phyloP scores from a whole-genome alignment of 441 rosid species.

The Bruguiera hainesii region DNA sequence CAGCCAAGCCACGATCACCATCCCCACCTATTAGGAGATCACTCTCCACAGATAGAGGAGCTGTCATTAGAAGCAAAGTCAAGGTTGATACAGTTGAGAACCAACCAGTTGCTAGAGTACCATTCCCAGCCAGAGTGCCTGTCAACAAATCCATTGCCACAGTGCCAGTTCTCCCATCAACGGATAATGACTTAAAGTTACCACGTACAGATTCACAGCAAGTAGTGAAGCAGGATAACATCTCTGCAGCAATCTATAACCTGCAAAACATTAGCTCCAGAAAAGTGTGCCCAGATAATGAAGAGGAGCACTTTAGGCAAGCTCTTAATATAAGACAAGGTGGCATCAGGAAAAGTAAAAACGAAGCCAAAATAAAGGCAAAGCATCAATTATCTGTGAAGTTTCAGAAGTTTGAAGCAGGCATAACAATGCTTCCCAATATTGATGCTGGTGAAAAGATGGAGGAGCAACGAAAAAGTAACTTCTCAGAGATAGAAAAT shows the following conservation, averaged over 20 bases:
- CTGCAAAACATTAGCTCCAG: constrained; percentile 52
- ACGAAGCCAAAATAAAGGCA: constrained; percentile 55
- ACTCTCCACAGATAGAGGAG: constrained; percentile 77
- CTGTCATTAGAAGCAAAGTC: constrained; percentile 48
- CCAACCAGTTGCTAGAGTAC: constrained; percentile 54
- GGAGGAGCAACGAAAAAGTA: constrained; percentile 52
- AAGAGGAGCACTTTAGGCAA: constrained; percentile 78
- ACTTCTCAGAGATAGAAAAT: constrained; percentile 72
- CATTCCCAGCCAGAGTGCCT: constrained; percentile 87
- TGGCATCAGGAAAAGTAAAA: constrained; percentile 61
- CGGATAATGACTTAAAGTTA: constrained; percentile 37
- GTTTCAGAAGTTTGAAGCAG: constrained; percentile 49
- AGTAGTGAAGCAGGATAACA: constrained; percentile 36
- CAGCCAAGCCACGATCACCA: constrained; percentile 52
- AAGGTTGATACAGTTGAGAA: constrained; percentile 55
- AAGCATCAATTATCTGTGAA: constrained; percentile 61
- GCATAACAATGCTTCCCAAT: constrained; percentile 41
- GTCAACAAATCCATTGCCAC: constrained; percentile 54
- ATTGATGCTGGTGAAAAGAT: constrained; percentile 36
- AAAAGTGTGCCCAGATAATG: constrained; percentile 55
- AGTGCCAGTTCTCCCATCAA: constrained; percentile 39
- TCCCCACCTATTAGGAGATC: constrained; percentile 82
- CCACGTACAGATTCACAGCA: constrained; percentile 26
- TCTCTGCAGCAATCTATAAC: constrained; percentile 42
- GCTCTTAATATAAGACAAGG: constrained; percentile 79